Base-by-base conservation (phyloP, 1,284 basidiomycete genomes). In the Trichosporon sp. region DNA sequence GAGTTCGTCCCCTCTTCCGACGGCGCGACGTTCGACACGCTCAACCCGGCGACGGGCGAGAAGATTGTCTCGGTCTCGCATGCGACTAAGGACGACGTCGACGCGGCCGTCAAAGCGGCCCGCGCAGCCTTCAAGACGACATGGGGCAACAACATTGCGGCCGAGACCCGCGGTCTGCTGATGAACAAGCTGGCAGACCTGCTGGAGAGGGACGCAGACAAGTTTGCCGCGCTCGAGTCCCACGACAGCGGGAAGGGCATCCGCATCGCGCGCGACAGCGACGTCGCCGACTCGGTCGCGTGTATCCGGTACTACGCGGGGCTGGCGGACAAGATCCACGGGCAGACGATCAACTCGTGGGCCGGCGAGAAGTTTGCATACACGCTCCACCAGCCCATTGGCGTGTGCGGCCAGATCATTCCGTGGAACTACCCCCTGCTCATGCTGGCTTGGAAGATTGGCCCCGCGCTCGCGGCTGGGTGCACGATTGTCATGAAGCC, bases 361-460 rank as follows among this genome's bases (percentile, higher is more conserved):
- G 77, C 76, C 31, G 71, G 89, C 79, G 87, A 86, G 70, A 95
- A 94, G 84, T 84, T 94, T 70, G 91, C 91, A 16, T 93, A 94
- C 83, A 95, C 93, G 21, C 88, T 90, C 63, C 92, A 95, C 83
- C 95, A 98, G 75, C 94, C 96, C 37, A 92, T 98, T 78, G 95
- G 95, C 65, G 95, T 97, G 51, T 94, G 91, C 78, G 93, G 91
- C 12, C 92, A 93, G 79, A 94, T 95, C 76, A 93, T 94, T 75
- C 92, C 92, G 11, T 93, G 91, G 92, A 95, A 95, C 85, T 96
- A 94, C 82, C 94, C 93, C 14, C 91, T 96, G 80, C 89, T 89
- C 77, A 94, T 96, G 93, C 93, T 92, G 90, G 86, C 91, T 4
- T 96, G 94, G 93, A 96, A 96, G 85, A 88, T 95, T 68, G 93